These are phyloP conservation scores for Tetraselmis chui DNA, from an alignment of 139 green algal genomes.

Conservation along the genomic window DNA sequence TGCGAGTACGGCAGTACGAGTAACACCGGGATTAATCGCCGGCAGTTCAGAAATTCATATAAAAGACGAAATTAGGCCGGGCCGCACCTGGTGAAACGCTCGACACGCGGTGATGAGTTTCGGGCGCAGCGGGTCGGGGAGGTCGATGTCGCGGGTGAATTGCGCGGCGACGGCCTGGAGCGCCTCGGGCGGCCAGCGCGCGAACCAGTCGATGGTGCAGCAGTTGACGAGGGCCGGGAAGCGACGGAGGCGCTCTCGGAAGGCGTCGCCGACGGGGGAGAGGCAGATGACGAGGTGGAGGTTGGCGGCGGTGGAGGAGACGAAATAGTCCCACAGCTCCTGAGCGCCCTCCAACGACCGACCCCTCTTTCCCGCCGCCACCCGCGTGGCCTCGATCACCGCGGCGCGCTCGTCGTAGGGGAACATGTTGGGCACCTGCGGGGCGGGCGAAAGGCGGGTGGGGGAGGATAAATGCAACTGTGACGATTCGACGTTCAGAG, in stretches of 20 bases:
- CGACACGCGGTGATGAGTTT: slow-evolving; percentile 26
- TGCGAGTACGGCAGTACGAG: no score
- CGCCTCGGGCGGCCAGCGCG: slow-evolving; percentile 23
- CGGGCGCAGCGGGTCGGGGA: slow-evolving; percentile 10
- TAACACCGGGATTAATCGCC: no score
- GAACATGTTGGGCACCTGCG: slow-evolving; percentile 58
- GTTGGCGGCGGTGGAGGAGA: slow-evolving; percentile 32
- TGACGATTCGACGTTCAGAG: no score
- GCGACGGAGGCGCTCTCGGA: slow-evolving; percentile 11
- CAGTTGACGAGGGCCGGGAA: slow-evolving; percentile 22
- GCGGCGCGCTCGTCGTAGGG: slow-evolving; percentile 55
- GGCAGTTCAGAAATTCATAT: no score
- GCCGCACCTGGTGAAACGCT: slow-evolving; percentile 17
- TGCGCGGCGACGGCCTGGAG: slow-evolving; percentile 32
- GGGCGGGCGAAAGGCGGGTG: not conserved
- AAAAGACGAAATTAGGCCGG: no score
- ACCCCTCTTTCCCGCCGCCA: slow-evolving; percentile 16
- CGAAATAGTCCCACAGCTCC: slow-evolving; percentile 48
- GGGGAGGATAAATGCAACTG: not conserved
- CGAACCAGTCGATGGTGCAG: slow-evolving; percentile 27
- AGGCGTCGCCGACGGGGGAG: slow-evolving; percentile 32
- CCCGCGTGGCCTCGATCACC: slow-evolving; percentile 40
- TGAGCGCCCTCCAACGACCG: slow-evolving; percentile 27
- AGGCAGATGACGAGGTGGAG: slow-evolving; percentile 32
- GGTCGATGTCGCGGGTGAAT: slow-evolving; percentile 21